phyloP scores from a whole-genome alignment of 2,329 filamentous ascomycete genomes.

The Pseudonectria buxi region DNA sequence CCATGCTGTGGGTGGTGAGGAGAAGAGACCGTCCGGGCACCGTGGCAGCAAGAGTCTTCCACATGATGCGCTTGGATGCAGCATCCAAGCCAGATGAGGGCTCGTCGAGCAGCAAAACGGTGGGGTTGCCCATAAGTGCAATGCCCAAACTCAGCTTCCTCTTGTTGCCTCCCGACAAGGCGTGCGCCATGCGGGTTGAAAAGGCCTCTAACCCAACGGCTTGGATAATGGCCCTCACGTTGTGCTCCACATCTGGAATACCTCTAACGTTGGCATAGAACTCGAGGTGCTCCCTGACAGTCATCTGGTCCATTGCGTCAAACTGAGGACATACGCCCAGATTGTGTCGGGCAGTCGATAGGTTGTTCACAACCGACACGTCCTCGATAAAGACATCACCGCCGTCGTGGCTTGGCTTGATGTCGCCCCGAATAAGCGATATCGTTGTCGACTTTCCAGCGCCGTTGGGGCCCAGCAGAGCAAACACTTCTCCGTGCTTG shows the following conservation, averaged over 20 bases:
- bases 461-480: constrained; percentile 82
- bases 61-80: constrained; percentile 87
- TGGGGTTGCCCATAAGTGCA: constrained; percentile 85
- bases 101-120: constrained; percentile 82
- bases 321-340: constrained; percentile 90
- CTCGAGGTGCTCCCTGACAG: constrained; percentile 73
- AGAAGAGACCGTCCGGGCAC: constrained; percentile 74
- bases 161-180: constrained; percentile 85
- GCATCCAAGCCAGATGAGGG: constrained; percentile 86
- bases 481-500: constrained; percentile 74
- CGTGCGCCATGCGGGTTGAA: constrained; percentile 65
- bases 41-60: constrained; percentile 71
- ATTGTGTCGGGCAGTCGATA: constrained; percentile 65
- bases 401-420: constrained; percentile 61
- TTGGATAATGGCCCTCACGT: constrained; percentile 69
- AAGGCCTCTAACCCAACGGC: constrained; percentile 74
- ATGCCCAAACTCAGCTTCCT: constrained; percentile 87
- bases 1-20: constrained; percentile 90
- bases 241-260: constrained; percentile 66
- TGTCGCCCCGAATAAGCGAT: constrained; percentile 81
- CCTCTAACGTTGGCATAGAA: constrained; percentile 87
- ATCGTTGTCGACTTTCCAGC: constrained; percentile 91
- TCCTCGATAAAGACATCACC: constrained; percentile 78
- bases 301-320: constrained; percentile 86
- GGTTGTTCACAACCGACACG: constrained; percentile 64